Evolutionary conservation across 306 rosid genomes (phyloP), one percentile per base, ranked within the genome.

Genomic region (Prinsepia uniflora): DNA sequence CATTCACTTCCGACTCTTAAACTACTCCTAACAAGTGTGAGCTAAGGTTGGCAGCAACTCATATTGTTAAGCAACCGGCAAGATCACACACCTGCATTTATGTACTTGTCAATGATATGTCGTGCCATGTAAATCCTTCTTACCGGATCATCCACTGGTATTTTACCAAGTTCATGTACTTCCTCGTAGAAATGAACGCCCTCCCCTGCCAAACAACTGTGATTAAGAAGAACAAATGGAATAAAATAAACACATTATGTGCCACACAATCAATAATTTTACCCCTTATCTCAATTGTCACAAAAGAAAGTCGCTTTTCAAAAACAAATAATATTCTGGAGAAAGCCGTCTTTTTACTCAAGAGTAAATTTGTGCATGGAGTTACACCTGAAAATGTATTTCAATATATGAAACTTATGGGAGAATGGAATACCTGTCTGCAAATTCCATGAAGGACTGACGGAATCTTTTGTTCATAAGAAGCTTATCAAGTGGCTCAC

Each of bases 171-270:
- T 82, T 90, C 98, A 24, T 88, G 86, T 46, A 93, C 96, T 80
- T 93, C 98, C 68, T 93, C 89, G 44, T 81, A 87, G 79, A 93
- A 90, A 84, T 90, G 96, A 72, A 87, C 92, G 68, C 87, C 90
- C 89, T 93, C 98, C 84, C 98, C 98, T 76, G 98, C 98, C 90
- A 93, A 87, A 86, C 95, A 94, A 80, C 99, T 94, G 95, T 71
- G 78, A 75, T 70, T 81, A 73, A 73, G 61, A 77, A 46, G 64
- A 70, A 73, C 67, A 58, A 19, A 36, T 63, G 62, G 42, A 52
- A 41, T 17, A 54, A 58, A 61, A 75, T 63, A 67, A 71, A 53
- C 39, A 69, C 66, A 60, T 53, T 14, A 22, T 22, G 10, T 40
- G 10, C 62, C 55, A 42, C 42, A 17, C 49, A 65, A 65, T 65